Percentiles rank a stretch among this genome's conserved stretches.
phyloP scores from a whole-genome alignment of 495 filamentous ascomycete genomes.

The Aspergillus olivimuriae region DNA sequence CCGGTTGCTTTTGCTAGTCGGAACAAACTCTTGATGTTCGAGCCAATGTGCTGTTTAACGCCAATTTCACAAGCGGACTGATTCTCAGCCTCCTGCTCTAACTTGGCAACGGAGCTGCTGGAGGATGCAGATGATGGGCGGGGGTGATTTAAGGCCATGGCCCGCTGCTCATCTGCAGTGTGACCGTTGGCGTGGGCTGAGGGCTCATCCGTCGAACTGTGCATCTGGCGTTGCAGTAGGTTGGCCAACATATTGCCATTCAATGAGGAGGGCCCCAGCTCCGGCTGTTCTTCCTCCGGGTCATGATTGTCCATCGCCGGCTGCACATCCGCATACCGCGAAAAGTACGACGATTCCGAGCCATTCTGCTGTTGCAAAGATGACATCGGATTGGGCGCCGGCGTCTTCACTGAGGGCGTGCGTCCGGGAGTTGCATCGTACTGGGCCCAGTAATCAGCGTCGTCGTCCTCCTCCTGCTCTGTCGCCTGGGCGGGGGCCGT shows the following conservation, averaged over 20 bases:
- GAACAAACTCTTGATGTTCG: constrained; percentile 84
- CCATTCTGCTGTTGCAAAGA: constrained; percentile 27
- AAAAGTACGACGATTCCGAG: constrained; percentile 57
- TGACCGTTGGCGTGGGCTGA: constrained; percentile 18
- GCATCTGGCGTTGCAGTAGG: constrained; percentile 28
- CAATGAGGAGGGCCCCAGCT: constrained; percentile 47
- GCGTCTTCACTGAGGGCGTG: constrained; percentile 65
- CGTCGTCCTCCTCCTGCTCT: constrained; percentile 60
- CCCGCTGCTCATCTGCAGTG: constrained; percentile 15
- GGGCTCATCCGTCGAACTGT: constrained; percentile 10
- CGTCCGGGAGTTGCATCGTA: constrained; percentile 81
- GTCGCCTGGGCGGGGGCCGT: constrained; percentile 17
- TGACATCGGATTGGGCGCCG: constrained; percentile 40
- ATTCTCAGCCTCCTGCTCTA: constrained; percentile 59
- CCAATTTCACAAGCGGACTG: constrained; percentile 68
- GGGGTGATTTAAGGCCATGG: constrained; percentile 33
- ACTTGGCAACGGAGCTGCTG: constrained; percentile 54
- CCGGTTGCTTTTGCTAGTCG: constrained; percentile 72
- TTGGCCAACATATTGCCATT: constrained; percentile 43
- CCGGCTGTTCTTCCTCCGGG: constrained; percentile 53
- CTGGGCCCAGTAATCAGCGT: constrained; percentile 90
- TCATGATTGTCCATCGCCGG: constrained; percentile 88
- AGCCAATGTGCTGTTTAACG: constrained; percentile 82
- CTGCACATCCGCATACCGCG: constrained; percentile 82
- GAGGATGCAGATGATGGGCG: constrained; percentile 46